Conservation (phyloP, 495 filamentous ascomycete species). For the Xylaria acuta region DNA sequence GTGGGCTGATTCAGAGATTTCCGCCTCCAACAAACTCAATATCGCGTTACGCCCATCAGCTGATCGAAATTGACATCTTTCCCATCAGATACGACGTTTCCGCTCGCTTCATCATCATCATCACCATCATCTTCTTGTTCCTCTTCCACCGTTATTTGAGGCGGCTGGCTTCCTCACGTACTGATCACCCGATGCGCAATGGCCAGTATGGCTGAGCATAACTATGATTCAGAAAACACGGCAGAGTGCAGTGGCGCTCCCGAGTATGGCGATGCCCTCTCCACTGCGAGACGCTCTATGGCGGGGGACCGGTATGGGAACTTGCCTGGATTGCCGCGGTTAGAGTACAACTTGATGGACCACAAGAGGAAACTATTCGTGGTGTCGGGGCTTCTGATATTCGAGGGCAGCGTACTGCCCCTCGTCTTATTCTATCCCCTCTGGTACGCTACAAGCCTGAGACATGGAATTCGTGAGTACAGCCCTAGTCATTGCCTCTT, state of each 20-base stretch:
- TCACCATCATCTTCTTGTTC: neutral
- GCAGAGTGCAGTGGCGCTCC: constrained; percentile 1
- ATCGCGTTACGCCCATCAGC: neutral
- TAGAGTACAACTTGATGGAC: constrained; percentile 52
- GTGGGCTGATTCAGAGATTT: neutral
- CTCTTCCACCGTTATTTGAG: neutral
- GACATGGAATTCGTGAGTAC: constrained; percentile 49
- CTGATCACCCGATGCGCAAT: neutral
- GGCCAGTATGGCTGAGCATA: constrained; percentile 14
- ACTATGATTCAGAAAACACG: constrained; percentile 1
- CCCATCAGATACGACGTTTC: neutral
- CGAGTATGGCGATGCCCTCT: constrained; percentile 30
- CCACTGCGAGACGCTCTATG: constrained; percentile 29
- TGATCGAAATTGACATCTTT: neutral
- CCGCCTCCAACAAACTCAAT: neutral
- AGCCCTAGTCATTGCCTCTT: neutral
- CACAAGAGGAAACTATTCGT: constrained; percentile 53
- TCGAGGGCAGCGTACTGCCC: constrained; percentile 54
- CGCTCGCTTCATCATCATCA: neutral
- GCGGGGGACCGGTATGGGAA: constrained; percentile 30
- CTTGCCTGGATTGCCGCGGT: constrained; percentile 46
- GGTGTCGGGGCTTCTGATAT: constrained; percentile 47
- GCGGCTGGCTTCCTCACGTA: neutral
- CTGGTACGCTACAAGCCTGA: constrained; percentile 45
- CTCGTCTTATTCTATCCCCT: constrained; percentile 57